Conservation (phyloP, 2,329 filamentous ascomycete genomes). For the Phyllosticta citriasiana region DNA sequence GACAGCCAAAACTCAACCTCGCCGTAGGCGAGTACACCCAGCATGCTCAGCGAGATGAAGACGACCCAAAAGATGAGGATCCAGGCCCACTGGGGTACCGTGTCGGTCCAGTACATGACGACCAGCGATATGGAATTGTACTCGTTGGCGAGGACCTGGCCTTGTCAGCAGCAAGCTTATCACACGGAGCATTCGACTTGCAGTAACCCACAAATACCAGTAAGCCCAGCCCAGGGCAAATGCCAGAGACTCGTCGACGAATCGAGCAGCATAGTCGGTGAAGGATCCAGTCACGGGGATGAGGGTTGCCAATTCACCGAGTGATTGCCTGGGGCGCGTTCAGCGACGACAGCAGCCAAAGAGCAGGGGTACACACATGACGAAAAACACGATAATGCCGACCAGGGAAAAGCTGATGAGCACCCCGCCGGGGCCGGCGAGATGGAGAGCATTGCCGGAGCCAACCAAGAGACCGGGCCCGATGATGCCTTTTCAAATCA, state of each 20-base stretch:
- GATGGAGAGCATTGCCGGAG: slow-evolving; percentile 14
- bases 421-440: slow-evolving; percentile 13
- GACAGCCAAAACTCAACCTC: slow-evolving; percentile 41
- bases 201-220: slow-evolving; percentile 38
- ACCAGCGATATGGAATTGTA: slow-evolving; percentile 37
- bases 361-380: slow-evolving; percentile 12
- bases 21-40: slow-evolving; percentile 40
- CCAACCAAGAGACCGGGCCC: slow-evolving; percentile 15
- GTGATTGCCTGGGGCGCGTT: slow-evolving; percentile 12
- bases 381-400: slow-evolving; percentile 15
- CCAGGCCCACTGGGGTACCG: slow-evolving; percentile 37
- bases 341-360: neutral
- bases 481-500: slow-evolving; percentile 12
- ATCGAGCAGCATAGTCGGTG: slow-evolving; percentile 14
- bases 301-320: slow-evolving; percentile 15
- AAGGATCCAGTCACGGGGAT: slow-evolving; percentile 15
- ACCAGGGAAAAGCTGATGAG: slow-evolving; percentile 15
- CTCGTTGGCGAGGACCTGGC: slow-evolving; percentile 28
- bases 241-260: slow-evolving; percentile 13
- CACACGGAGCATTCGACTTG: neutral
- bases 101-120: slow-evolving; percentile 36
- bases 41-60: slow-evolving; percentile 32
- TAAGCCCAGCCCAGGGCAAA: slow-evolving; percentile 16
- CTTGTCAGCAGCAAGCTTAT: neutral
- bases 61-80: slow-evolving; percentile 38